Percentiles rank a stretch among this genome's conserved stretches.
Conservation (phyloP, 2,329 filamentous ascomycete genomes). For the Cladosporium sp. region DNA sequence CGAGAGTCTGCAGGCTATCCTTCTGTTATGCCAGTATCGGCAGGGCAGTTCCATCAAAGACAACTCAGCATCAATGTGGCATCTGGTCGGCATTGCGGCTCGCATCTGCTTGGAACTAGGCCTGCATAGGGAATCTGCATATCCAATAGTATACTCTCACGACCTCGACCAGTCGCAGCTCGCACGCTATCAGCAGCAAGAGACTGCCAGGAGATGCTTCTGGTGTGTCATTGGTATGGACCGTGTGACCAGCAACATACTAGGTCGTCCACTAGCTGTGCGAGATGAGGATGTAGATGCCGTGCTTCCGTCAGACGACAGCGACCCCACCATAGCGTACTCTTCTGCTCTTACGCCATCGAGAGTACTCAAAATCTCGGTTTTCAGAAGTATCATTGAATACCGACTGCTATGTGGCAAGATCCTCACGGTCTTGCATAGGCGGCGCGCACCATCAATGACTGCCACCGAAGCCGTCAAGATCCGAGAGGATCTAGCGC, state of each 20-base stretch:
- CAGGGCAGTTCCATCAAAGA: slow-evolving; percentile 35
- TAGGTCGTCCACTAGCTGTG: slow-evolving; percentile 38
- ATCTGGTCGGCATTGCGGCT: slow-evolving; percentile 39
- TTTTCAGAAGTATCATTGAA: slow-evolving; percentile 37
- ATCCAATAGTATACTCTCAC: slow-evolving; percentile 17
- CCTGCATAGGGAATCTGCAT: slow-evolving; percentile 35
- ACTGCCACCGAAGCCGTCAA: slow-evolving; percentile 15
- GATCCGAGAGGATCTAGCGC: slow-evolving; percentile 22
- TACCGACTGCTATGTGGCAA: slow-evolving; percentile 39
- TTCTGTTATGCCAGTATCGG: slow-evolving; percentile 40
- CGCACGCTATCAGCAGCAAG: slow-evolving; percentile 22
- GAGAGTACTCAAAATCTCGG: slow-evolving; percentile 16
- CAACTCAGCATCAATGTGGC: slow-evolving; percentile 34
- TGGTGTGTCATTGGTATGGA: slow-evolving; percentile 40
- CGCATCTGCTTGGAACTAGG: slow-evolving; percentile 52
- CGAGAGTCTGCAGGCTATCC: slow-evolving; percentile 36
- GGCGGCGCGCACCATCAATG: slow-evolving; percentile 18
- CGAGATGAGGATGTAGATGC: slow-evolving; percentile 39
- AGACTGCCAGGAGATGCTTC: slow-evolving; percentile 37
- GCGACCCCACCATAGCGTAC: not conserved
- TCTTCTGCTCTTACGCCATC: not conserved
- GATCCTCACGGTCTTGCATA: slow-evolving; percentile 33
- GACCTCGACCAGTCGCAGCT: not conserved
- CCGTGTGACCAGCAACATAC: slow-evolving; percentile 32
- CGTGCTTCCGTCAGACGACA: slow-evolving; percentile 28